Evolutionary conservation across 208 protist genomes (phyloP).

Genomic region (Kentomonas sorsogonicus): DNA sequence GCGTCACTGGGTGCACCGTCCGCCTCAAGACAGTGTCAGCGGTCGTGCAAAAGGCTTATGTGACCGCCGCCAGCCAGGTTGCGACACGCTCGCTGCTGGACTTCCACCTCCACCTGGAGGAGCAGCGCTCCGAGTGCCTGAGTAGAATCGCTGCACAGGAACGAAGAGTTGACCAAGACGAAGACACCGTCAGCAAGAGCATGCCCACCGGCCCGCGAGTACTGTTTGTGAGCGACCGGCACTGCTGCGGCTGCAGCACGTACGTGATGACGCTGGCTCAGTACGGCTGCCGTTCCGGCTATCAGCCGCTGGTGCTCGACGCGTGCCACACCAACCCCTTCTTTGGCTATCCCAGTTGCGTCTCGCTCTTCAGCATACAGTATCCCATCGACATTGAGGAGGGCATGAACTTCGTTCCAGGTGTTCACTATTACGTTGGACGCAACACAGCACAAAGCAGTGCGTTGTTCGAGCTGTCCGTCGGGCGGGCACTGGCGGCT

Average conservation of each 20-base stretch:
- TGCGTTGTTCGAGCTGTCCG: slow-evolving; percentile 29
- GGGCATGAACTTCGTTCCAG: slow-evolving; percentile 44
- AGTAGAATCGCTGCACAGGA: neutral
- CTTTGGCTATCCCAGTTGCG: slow-evolving; percentile 34
- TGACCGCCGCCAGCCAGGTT: slow-evolving; percentile 24
- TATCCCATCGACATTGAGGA: slow-evolving; percentile 58
- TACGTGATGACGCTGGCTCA: slow-evolving; percentile 41
- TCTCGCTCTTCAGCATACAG: slow-evolving; percentile 49
- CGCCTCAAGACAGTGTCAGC: slow-evolving; percentile 23
- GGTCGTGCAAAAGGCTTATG: slow-evolving; percentile 47
- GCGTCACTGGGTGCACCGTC: slow-evolving; percentile 53
- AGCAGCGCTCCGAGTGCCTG: slow-evolving; percentile 32
- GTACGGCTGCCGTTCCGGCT: slow-evolving; percentile 56
- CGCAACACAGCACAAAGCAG: slow-evolving; percentile 17
- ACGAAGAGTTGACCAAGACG: no score
- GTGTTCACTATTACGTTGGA: slow-evolving; percentile 31
- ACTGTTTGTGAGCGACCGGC: slow-evolving; percentile 51
- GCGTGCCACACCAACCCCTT: slow-evolving; percentile 25
- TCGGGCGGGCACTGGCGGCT: slow-evolving; percentile 26
- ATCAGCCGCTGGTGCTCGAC: slow-evolving; percentile 61
- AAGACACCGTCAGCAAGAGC: neutral
- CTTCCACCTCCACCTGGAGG: slow-evolving; percentile 54
- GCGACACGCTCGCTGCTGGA: slow-evolving; percentile 55
- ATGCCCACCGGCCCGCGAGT: slow-evolving; percentile 39
- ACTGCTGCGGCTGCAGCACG: slow-evolving; percentile 37